Evolutionary conservation across 1,139 yeast genomes (phyloP), one percentile per base, ranked within the genome.

Genomic region (Spathaspora jeffriesii): DNA sequence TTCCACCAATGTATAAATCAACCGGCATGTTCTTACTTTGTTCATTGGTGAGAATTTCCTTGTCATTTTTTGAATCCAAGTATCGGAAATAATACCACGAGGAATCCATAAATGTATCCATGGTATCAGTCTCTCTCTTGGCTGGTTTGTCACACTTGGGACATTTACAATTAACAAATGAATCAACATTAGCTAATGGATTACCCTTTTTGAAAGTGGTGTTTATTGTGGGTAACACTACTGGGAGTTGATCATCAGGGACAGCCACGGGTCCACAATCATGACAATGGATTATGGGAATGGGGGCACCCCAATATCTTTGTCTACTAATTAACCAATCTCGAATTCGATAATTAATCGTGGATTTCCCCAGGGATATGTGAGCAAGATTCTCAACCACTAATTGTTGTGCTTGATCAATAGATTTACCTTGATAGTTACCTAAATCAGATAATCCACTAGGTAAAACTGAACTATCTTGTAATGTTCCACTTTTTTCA

Each of bases 291-390:
- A 93, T 73, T 32, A 93, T 89, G 2, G 99, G 99, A 48, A 93
- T 93, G 3, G 99, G 99, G 0, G 98, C 96, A 25, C 99, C 99
- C 99, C 99, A 93, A 63, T 88, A 93, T 50, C 99, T 72, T 67
- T 93, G 99, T 58, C 99, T 81, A 60, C 96, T 85, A 40, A 93
- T 87, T 32, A 93, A 76, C 99, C 99, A 93, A 62, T 93, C 99
- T 55, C 97, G 76, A 30, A 93, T 70, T 56, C 84, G 79, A 59
- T 76, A 85, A 51, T 85, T 86, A 0, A 77, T 76, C 2, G 79
- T 72, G 6, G 59, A 53, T 1, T 65, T 55, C 0, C 93, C 97
- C 2, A 65, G 48, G 0, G 67, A 62, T 0, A 53, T 47, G 0
- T 58, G 46, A 21, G 65, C 65, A 25, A 92, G 68, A 15, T 68